Evolutionary conservation across 164 flowering plant genomes (phyloP), one percentile per base, ranked within the genome.

Genomic region (Sedum album): DNA sequence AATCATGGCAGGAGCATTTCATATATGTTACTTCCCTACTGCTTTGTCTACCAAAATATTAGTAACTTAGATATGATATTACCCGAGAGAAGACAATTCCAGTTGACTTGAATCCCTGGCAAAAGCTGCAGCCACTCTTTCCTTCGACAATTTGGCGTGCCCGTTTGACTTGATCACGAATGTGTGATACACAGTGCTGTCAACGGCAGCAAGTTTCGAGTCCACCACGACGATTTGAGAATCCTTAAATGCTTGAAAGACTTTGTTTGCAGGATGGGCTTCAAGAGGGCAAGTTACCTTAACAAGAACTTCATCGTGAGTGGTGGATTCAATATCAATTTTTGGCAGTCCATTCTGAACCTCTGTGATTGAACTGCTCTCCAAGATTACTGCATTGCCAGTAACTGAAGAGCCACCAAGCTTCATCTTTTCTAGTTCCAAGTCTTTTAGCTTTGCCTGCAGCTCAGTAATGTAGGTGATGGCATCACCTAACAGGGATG

Each of bases 161-260:
- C 90, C 91, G 55, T 76, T 82, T 69, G 91, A 80, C 74, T 86
- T 91, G 67, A 92, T 75, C 0, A 88, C 86, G 39, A 92, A 92
- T 15, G 96, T 92, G 69, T 95, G 99, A 48, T 82, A 79, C 61
- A 90, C 85, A 1, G 80, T 84, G 70, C 86, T 96, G 38, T 72
- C 78, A 17, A 77, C 80, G 2, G 84, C 74, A 9, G 85, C 75
- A 25, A 95, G 73, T 65, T 83, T 87, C 0, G 96, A 89, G 36
- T 91, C 96, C 1, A 84, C 55, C 15, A 95, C 84, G 5, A 57
- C 78, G 57, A 85, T 68, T 66, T 84, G 79, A n/a, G 88, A 81
- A 33, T 89, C 88, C 71, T 81, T 79, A 64, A 95, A 81, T 33
- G 88, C 91, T 67, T 82, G 82, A 72, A 95, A 81, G 70, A 88